Percentiles rank a stretch among this genome's conserved stretches.
These are phyloP conservation scores for Ceratobasidium sp. DNA, from an alignment of 1,284 basidiomycete species.

Conservation along the genomic window DNA sequence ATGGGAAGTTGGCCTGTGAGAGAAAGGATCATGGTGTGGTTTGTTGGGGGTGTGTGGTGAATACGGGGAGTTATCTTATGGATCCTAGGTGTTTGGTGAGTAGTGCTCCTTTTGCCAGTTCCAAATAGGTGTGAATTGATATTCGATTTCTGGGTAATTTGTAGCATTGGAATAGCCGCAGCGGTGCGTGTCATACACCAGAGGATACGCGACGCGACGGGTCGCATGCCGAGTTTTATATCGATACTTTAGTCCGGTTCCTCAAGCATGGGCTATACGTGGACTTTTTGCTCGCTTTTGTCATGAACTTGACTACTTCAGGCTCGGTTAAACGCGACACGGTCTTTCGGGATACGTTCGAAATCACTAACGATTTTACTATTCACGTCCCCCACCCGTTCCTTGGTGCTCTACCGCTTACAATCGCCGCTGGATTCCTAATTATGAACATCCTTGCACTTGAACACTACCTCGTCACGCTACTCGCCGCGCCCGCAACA, in stretches of 20 bases:
- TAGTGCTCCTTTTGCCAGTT: too few species aligned
- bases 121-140: too few species aligned
- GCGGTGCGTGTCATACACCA: neutral
- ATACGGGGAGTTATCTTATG: constrained; percentile 5
- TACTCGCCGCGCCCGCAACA: constrained; percentile 14
- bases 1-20: neutral
- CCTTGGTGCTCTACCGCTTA: neutral
- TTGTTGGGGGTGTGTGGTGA: constrained; percentile 13
- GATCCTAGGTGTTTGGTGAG: constrained; percentile 30
- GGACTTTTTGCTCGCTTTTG: constrained; percentile 16
- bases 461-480: constrained; percentile 4
- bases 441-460: constrained; percentile 13
- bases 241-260: neutral
- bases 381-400: constrained; percentile 18
- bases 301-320: neutral
- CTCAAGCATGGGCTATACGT: constrained; percentile 1
- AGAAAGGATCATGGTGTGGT: neutral
- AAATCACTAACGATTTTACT: neutral
- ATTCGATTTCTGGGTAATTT: neutral
- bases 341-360: constrained; percentile 26
- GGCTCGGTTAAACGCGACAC: constrained; percentile 9
- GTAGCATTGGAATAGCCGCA: constrained; percentile 31
- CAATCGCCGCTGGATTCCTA: neutral
- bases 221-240: constrained; percentile 29
- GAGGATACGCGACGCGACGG: constrained; percentile 9